Conservation (phyloP, 2,329 filamentous ascomycete genomes). For the Zymoseptoria ardabiliae region DNA sequence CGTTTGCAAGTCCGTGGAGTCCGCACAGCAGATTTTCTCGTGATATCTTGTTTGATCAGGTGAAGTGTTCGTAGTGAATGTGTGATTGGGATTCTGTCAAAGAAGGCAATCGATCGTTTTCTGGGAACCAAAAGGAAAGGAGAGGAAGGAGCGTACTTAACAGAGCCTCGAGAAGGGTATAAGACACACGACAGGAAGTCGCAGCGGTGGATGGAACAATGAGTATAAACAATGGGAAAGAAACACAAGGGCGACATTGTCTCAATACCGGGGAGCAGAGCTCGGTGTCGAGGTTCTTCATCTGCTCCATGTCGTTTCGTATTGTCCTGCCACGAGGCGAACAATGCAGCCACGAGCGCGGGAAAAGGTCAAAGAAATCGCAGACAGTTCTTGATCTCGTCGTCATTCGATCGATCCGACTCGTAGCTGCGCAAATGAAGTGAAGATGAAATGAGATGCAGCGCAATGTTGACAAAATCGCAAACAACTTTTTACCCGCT, state of each 20-base stretch:
- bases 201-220: background rate
- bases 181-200: background rate
- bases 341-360: background rate
- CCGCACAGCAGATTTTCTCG: background rate
- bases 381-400: background rate
- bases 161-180: background rate
- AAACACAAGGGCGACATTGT: background rate
- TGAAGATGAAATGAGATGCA: background rate
- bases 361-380: background rate
- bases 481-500: background rate
- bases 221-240: background rate
- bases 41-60: background rate
- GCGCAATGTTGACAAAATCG: background rate
- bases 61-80: background rate
- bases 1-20: background rate
- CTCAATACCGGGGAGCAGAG: background rate
- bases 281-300: background rate
- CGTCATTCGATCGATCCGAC: background rate
- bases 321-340: background rate
- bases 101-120: background rate
- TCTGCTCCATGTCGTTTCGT: background rate
- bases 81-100: background rate
- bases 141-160: background rate
- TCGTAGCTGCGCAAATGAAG: background rate
- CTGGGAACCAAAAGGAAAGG: background rate